phyloP scores from a whole-genome alignment of 441 rosid species.

The Aquilaria agallochum region DNA sequence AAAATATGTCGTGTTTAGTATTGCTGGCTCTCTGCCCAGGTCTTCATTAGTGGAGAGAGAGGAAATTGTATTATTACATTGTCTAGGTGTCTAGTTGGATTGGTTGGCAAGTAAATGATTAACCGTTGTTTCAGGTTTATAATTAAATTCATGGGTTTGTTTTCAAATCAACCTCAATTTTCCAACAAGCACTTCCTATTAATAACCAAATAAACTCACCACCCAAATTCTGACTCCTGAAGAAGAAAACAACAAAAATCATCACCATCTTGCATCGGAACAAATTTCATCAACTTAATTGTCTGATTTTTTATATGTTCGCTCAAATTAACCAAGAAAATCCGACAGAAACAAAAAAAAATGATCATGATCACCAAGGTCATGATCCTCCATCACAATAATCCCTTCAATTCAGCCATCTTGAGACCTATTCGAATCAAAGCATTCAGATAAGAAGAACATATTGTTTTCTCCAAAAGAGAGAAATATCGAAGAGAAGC shows the following conservation, averaged over 20 bases:
- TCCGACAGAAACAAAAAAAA: slow-evolving; percentile 6
- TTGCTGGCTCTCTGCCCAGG: too few species aligned
- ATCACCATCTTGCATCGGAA: too few species aligned
- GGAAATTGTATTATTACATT: too few species aligned
- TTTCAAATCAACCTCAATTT: slow-evolving; percentile 18
- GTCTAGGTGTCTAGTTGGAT: too few species aligned
- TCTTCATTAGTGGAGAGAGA: too few species aligned
- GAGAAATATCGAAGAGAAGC: slow-evolving; percentile 15
- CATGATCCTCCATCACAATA: slow-evolving; percentile 43
- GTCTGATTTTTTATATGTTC: slow-evolving; percentile 14
- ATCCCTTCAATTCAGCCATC: slow-evolving; percentile 4
- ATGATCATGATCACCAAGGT: slow-evolving; percentile 44
- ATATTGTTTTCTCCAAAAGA: slow-evolving; percentile 9
- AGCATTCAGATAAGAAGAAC: slow-evolving; percentile 6
- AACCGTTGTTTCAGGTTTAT: slow-evolving; percentile 49
- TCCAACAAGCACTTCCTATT: slow-evolving; percentile 16
- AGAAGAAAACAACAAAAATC: slow-evolving; percentile 8
- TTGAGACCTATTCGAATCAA: background rate
- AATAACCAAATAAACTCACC: slow-evolving; percentile 28
- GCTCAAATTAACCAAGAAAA: slow-evolving; percentile 5
- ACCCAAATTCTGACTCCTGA: slow-evolving; percentile 29
- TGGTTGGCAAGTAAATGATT: slow-evolving; percentile 23
- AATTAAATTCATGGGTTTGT: background rate
- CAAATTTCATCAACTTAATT: slow-evolving; percentile 13
- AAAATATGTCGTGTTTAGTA: too few species aligned